phyloP scores from a whole-genome alignment of 2,329 filamentous ascomycete genomes.

The Fusarium acutatum region DNA sequence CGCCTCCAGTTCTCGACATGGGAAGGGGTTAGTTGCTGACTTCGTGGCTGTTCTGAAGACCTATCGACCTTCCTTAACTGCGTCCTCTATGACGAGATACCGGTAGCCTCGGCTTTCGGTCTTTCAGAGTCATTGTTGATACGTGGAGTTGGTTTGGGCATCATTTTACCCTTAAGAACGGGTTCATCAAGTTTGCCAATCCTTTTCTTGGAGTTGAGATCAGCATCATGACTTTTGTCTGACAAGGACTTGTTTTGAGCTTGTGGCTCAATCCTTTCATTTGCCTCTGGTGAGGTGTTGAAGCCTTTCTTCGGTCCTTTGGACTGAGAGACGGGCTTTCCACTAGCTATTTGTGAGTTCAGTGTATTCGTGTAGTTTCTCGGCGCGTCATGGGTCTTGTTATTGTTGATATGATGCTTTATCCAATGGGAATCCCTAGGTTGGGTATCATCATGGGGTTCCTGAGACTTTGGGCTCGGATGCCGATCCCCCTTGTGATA shows the following conservation, averaged over 20 bases:
- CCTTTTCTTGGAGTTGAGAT: not conserved
- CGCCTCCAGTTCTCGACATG: constrained; percentile 30
- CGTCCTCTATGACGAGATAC: constrained; percentile 35
- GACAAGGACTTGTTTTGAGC: not conserved
- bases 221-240: not conserved
- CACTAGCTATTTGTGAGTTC: not conserved
- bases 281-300: not conserved
- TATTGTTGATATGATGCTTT: constrained; percentile 13
- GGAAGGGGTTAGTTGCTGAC: constrained; percentile 22
- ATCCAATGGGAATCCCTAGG: constrained; percentile 21
- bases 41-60: constrained; percentile 21
- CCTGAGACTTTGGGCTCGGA: constrained; percentile 32
- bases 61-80: constrained; percentile 37
- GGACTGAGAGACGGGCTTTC: not conserved
- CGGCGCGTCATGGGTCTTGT: not conserved
- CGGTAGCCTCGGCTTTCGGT: constrained; percentile 1
- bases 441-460: constrained; percentile 26
- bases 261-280: not conserved
- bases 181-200: not conserved
- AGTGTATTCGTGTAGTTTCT: not conserved
- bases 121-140: not conserved
- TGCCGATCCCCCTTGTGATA: constrained; percentile 22
- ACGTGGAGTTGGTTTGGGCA: constrained; percentile 10
- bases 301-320: not conserved
- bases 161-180: not conserved